Percentiles rank a stretch among this genome's conserved stretches.
phyloP scores from a whole-genome alignment of 2,329 filamentous ascomycete genomes.

The Colletotrichum navitas region DNA sequence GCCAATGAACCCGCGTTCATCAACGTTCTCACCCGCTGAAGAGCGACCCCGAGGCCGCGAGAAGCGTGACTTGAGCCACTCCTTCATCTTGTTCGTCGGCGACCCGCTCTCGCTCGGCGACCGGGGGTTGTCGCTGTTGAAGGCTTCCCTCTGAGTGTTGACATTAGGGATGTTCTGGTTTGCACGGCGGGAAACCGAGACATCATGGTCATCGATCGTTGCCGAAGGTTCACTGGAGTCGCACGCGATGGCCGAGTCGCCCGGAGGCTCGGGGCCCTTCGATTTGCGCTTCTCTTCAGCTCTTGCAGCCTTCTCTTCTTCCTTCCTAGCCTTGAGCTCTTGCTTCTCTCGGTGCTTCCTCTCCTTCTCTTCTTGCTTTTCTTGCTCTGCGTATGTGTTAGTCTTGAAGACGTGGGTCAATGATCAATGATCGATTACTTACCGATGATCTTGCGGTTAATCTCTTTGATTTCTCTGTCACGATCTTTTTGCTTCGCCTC shows the following conservation, averaged over 20 bases:
- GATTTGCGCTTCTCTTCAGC: constrained; percentile 67
- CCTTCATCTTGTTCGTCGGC: constrained; percentile 59
- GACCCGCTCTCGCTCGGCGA: constrained; percentile 45
- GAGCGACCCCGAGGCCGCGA: constrained; percentile 57
- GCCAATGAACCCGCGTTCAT: constrained; percentile 61
- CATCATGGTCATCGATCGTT: neutral
- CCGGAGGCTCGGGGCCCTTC: constrained; percentile 46
- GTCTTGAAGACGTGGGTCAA: neutral
- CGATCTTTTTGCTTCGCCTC: constrained; percentile 67
- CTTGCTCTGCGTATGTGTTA: constrained; percentile 55
- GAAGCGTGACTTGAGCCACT: constrained; percentile 69
- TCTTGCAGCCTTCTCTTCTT: constrained; percentile 65
- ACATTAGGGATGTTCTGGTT: constrained; percentile 42
- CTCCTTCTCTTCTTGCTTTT: constrained; percentile 61
- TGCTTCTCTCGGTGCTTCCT: constrained; percentile 65
- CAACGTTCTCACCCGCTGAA: constrained; percentile 51
- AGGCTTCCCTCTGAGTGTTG: constrained; percentile 38
- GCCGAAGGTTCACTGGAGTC: constrained; percentile 3
- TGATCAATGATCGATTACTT: constrained; percentile 47
- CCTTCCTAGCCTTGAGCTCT: constrained; percentile 58
- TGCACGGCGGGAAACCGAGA: neutral
- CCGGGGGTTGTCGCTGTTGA: constrained; percentile 33
- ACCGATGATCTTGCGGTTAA: constrained; percentile 71
- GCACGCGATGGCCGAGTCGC: neutral
- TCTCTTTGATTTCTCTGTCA: constrained; percentile 64